Evolutionary conservation across 179 eudicot species (phyloP).

Genomic region (Amaranthus tricolor): DNA sequence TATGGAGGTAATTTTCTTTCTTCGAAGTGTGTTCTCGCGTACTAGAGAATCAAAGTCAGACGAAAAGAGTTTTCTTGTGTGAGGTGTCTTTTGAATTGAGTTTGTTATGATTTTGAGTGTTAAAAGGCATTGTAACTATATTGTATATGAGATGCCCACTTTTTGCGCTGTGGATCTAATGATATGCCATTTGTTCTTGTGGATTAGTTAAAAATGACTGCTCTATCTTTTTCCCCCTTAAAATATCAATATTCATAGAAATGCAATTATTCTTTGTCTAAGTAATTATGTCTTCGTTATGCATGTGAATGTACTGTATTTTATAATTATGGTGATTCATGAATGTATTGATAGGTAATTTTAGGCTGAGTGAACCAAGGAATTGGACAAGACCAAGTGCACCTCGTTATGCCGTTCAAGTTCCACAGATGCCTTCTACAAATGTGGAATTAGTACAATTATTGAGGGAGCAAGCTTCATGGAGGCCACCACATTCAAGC

Average conservation of each 20-base stretch:
- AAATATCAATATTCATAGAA: not conserved
- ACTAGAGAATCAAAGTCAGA: not conserved
- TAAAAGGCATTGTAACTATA: not conserved
- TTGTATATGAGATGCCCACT: not conserved
- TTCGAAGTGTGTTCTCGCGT: not conserved
- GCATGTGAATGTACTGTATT: not conserved
- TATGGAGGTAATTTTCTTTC: not conserved
- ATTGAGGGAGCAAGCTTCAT: constrained; percentile 55
- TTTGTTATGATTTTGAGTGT: not conserved
- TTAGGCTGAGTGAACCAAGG: constrained; percentile 31
- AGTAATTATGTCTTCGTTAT: not conserved
- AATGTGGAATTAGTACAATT: constrained; percentile 50
- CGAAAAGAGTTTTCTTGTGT: not conserved
- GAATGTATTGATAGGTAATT: constrained; percentile 21
- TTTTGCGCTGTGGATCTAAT: not conserved
- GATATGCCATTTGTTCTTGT: not conserved
- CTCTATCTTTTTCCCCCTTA: not conserved
- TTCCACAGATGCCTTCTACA: constrained; percentile 38
- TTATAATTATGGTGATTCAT: not conserved
- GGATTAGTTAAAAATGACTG: too few species aligned
- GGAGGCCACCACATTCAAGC: constrained; percentile 37
- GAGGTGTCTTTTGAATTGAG: not conserved
- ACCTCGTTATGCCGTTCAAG: constrained; percentile 22
- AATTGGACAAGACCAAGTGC: constrained; percentile 21
- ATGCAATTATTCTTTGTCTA: not conserved